These are phyloP conservation scores for Backusella mclennaniae DNA, from an alignment of 192 early-diverging fungal genomes.

Conservation along the genomic window DNA sequence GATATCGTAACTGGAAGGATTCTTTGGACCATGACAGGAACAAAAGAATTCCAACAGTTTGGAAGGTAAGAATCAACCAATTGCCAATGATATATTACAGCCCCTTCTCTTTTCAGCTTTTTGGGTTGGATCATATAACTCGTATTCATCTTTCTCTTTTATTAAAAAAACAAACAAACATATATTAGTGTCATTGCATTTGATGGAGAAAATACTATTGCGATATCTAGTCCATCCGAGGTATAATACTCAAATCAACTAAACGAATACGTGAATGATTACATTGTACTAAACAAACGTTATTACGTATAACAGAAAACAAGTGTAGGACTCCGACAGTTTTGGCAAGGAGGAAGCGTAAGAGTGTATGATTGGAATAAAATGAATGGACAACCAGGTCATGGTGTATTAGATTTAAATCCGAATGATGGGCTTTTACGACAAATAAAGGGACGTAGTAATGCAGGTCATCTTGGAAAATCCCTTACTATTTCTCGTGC, in stretches of 20 bases:
- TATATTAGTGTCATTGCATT: neutral
- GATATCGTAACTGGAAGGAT: slow-evolving; percentile 1
- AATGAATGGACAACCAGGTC: neutral
- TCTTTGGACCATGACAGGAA: slow-evolving; percentile 32
- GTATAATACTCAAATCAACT: neutral
- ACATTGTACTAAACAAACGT: neutral
- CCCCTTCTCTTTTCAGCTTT: neutral
- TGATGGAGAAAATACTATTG: slow-evolving; percentile 2
- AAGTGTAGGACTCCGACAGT: neutral
- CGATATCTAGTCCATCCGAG: slow-evolving; percentile 26
- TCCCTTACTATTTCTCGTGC: slow-evolving; percentile 8
- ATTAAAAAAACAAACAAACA: neutral
- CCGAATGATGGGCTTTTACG: slow-evolving; percentile 1
- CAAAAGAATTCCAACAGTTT: slow-evolving; percentile 33
- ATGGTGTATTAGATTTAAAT: slow-evolving; percentile 9
- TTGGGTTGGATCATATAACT: neutral
- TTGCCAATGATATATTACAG: neutral
- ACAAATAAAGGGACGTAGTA: slow-evolving; percentile 19
- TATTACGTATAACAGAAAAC: slow-evolving; percentile 2
- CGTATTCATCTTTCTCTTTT: neutral
- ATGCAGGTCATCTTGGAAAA: slow-evolving; percentile 29
- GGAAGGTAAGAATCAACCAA: slow-evolving; percentile 30
- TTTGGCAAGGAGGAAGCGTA: slow-evolving; percentile 42
- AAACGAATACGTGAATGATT: neutral
- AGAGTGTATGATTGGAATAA: slow-evolving; percentile 23